Evolutionary conservation across 192 early-diverging fungal species (phyloP).

Genomic region (Coemansia sp.): DNA sequence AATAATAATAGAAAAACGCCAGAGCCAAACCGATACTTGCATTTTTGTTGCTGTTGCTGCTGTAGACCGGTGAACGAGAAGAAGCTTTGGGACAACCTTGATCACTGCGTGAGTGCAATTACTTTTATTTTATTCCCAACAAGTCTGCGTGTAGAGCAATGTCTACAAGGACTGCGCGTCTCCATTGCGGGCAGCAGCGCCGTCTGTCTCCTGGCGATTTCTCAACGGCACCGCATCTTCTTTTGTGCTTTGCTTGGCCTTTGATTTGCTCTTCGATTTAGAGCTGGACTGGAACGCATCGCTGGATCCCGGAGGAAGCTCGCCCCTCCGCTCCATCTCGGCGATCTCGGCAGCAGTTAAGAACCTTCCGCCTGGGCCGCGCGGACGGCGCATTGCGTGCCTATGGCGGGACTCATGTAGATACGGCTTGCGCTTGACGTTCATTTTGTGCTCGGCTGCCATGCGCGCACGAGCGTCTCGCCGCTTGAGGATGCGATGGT

Average conservation of each 20-base stretch:
- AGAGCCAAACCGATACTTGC: no score
- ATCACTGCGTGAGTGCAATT: no score
- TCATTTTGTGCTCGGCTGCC: slow-evolving; percentile 73
- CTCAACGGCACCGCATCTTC: not conserved
- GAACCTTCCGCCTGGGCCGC: slow-evolving; percentile 96
- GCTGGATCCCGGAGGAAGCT: slow-evolving; percentile 45
- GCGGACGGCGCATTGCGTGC: slow-evolving; percentile 95
- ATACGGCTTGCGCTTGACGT: slow-evolving; percentile 85
- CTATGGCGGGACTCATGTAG: slow-evolving; percentile 97
- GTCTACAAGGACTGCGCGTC: slow-evolving; percentile 16
- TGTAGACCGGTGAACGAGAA: no score
- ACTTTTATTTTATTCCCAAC: not conserved
- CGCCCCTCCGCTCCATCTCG: slow-evolving; percentile 54
- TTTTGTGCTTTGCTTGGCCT: slow-evolving; percentile 11
- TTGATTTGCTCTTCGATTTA: slow-evolving; percentile 30
- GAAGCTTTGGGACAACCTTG: no score
- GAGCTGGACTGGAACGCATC: slow-evolving; percentile 37
- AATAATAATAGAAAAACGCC: not conserved
- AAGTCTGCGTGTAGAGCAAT: not conserved
- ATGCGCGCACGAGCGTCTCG: slow-evolving; percentile 84
- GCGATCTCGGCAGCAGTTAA: slow-evolving; percentile 80
- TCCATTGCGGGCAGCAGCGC: slow-evolving; percentile 6
- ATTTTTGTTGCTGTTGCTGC: no score
- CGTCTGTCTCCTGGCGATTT: slow-evolving; percentile 3
- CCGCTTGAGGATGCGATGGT: slow-evolving; percentile 93